A percentile compares a stretch with the other conserved stretches of the same genome.
phyloP scores from a whole-genome alignment of 441 rosid genomes.

The Mallotus repandus region DNA sequence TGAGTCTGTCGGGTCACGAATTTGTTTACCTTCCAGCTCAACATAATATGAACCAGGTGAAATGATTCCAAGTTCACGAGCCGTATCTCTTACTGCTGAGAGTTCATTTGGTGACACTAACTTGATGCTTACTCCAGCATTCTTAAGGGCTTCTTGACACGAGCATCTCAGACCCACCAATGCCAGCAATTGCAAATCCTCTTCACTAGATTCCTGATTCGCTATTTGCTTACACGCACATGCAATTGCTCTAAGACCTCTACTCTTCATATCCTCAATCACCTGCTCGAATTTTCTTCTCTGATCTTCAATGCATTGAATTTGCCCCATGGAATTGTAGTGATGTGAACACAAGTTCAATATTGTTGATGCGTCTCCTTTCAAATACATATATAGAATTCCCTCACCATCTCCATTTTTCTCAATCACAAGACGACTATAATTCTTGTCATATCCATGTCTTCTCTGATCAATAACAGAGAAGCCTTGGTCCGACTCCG shows the following conservation, averaged over 20 bases:
- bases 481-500: constrained; percentile 13
- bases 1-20: neutral
- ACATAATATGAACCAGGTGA: neutral
- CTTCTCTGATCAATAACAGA: neutral
- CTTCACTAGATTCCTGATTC: constrained; percentile 7
- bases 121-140: constrained; percentile 23
- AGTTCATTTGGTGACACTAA: constrained; percentile 26
- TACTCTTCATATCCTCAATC: constrained; percentile 21
- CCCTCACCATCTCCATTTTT: constrained; percentile 12
- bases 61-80: constrained; percentile 17
- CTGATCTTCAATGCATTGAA: constrained; percentile 6
- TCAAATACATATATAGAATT: constrained; percentile 23
- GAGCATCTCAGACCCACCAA: constrained; percentile 27
- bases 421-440: constrained; percentile 15
- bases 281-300: neutral
- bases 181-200: constrained; percentile 25
- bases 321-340: constrained; percentile 17
- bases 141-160: neutral
- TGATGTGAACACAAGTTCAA: constrained; percentile 31
- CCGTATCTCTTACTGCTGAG: constrained; percentile 21
- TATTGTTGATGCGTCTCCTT: constrained; percentile 31
- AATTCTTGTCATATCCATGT: neutral
- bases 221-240: constrained; percentile 27
- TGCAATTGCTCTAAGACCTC: constrained; percentile 29
- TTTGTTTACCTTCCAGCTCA: constrained; percentile 12